Evolutionary conservation across 2,329 filamentous ascomycete genomes (phyloP).

Genomic region (Neofusicoccum sp.): DNA sequence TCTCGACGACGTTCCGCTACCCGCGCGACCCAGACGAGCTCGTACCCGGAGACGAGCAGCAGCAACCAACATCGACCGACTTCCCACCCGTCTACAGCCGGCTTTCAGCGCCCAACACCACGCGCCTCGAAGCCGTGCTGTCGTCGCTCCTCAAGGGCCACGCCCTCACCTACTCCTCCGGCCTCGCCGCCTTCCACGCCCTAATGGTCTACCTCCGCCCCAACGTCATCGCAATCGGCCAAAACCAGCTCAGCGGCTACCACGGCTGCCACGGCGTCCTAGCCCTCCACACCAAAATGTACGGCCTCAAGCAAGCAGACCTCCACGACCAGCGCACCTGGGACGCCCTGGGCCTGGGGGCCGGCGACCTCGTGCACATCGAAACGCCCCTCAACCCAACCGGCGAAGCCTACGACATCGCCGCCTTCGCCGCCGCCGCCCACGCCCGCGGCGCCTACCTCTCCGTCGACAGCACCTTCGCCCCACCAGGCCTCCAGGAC

Average conservation of each 20-base stretch:
- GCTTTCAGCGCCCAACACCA: slow-evolving; percentile 71
- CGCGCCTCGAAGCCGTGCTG: slow-evolving; percentile 81
- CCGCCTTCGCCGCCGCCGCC: slow-evolving; percentile 69
- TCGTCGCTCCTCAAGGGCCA: slow-evolving; percentile 65
- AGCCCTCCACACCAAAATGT: slow-evolving; percentile 69
- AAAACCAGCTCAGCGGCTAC: slow-evolving; percentile 66
- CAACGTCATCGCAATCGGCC: slow-evolving; percentile 68
- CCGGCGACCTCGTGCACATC: slow-evolving; percentile 83
- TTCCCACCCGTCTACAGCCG: slow-evolving; percentile 82
- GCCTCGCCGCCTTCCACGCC: slow-evolving; percentile 85
- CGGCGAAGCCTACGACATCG: slow-evolving; percentile 74
- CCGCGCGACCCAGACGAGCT: slow-evolving; percentile 66
- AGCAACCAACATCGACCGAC: slow-evolving; percentile 12
- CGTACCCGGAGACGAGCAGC: slow-evolving; percentile 48
- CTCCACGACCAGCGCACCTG: slow-evolving; percentile 59
- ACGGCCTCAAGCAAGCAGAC: slow-evolving; percentile 68
- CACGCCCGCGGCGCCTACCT: slow-evolving; percentile 70
- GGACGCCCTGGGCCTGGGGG: slow-evolving; percentile 61
- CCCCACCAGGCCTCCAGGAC: slow-evolving; percentile 82
- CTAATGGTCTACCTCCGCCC: slow-evolving; percentile 83
- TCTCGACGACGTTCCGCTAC: slow-evolving; percentile 90
- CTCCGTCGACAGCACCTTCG: slow-evolving; percentile 89
- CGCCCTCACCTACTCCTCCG: slow-evolving; percentile 75
- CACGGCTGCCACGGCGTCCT: slow-evolving; percentile 92
- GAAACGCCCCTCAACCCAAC: slow-evolving; percentile 94